Conservation (phyloP, 108 stramenopile genomes). For the Chaetoceros tenuissimus region DNA sequence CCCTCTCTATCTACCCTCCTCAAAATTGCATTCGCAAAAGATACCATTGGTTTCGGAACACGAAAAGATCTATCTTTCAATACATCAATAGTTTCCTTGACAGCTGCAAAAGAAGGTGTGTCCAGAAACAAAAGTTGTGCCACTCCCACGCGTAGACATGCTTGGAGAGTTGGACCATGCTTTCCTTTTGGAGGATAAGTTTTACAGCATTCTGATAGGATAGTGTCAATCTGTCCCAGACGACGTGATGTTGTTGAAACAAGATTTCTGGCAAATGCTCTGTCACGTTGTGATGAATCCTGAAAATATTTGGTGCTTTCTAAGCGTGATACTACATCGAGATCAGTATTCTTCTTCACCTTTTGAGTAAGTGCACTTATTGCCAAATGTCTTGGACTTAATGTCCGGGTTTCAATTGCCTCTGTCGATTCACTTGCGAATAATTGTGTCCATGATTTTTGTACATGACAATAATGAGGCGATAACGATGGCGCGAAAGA, state of each 20-base stretch:
- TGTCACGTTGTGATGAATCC: constrained; percentile 26
- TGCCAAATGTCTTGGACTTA: neutral
- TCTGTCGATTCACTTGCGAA: no score
- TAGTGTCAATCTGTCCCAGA: constrained; percentile 60
- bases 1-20: constrained; percentile 44
- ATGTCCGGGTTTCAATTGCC: no score
- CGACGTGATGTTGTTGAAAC: constrained; percentile 63
- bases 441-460: no score
- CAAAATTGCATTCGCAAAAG: constrained; percentile 75
- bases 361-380: neutral
- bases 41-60: constrained; percentile 51
- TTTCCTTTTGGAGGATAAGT: constrained; percentile 16
- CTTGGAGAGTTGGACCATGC: constrained; percentile 25
- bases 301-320: neutral
- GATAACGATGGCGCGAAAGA: no score
- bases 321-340: neutral
- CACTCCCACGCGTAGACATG: constrained; percentile 54
- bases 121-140: constrained; percentile 65
- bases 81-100: constrained; percentile 71
- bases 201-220: constrained; percentile 14
- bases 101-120: constrained; percentile 51
- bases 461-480: no score
- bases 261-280: constrained; percentile 56
- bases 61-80: constrained; percentile 9
- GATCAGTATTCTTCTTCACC: neutral